Evolutionary conservation across 495 filamentous ascomycete genomes (phyloP).

Genomic region (Neurospora intermedia): DNA sequence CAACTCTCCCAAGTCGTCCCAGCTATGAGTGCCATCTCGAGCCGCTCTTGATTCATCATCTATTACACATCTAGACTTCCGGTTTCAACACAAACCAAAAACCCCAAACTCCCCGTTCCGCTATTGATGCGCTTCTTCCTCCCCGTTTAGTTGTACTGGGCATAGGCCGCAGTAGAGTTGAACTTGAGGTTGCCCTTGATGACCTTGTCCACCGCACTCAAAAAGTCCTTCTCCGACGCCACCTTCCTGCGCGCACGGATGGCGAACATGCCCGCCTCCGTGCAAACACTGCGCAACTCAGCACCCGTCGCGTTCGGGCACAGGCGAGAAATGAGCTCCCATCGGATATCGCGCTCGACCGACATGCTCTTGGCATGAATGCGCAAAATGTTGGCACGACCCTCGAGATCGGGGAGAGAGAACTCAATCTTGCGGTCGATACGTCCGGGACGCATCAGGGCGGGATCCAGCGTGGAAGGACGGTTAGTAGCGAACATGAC

Average conservation of each 20-base stretch:
- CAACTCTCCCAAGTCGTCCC: background rate
- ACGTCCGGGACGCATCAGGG: constrained; percentile 91
- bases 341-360: constrained; percentile 95
- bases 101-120: background rate
- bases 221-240: constrained; percentile 97
- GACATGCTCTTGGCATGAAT: constrained; percentile 99
- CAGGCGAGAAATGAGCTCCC: constrained; percentile 92
- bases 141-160: constrained; percentile 83
- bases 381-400: constrained; percentile 90
- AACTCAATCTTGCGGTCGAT: constrained; percentile 99
- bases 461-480: constrained; percentile 90
- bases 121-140: background rate
- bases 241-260: constrained; percentile 96
- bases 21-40: background rate
- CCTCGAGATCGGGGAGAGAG: constrained; percentile 90
- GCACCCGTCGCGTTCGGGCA: constrained; percentile 97
- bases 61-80: constrained; percentile 18
- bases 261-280: constrained; percentile 99
- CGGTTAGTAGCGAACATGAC: constrained; percentile 99
- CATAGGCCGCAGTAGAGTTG: constrained; percentile 96
- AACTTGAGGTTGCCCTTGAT: constrained; percentile 99
- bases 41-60: background rate
- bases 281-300: constrained; percentile 88
- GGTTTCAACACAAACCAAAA: background rate
- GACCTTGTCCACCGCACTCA: constrained; percentile 96